These are phyloP conservation scores for Ophiostoma ulmi DNA, from an alignment of 2,329 filamentous ascomycete genomes.

Conservation along the genomic window DNA sequence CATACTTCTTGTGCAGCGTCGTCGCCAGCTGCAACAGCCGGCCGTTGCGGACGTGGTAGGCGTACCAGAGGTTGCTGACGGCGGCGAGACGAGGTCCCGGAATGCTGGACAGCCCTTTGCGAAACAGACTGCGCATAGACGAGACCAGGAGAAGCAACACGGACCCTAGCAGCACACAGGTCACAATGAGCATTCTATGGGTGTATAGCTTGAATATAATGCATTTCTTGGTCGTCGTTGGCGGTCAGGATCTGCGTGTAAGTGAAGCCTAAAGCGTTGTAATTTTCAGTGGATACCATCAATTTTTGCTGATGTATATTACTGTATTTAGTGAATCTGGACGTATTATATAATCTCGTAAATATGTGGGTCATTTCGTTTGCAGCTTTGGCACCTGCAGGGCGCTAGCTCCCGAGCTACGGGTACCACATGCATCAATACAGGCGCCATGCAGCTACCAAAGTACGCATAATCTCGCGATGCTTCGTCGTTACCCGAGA, in stretches of 20 bases:
- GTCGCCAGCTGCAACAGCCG: conserved; percentile 40
- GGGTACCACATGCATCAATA: neutral
- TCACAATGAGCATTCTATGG: conserved; percentile 17
- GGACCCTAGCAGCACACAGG: conserved; percentile 3
- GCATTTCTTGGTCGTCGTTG: neutral
- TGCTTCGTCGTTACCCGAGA: neutral
- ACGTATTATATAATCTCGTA: neutral
- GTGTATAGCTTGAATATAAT: neutral
- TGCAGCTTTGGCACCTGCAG: neutral
- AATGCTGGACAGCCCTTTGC: conserved; percentile 43
- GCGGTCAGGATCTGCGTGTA: neutral
- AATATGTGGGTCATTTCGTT: neutral
- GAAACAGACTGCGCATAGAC: conserved; percentile 37
- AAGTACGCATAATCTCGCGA: conserved; percentile 11
- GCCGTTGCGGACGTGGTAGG: conserved; percentile 43
- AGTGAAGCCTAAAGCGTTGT: conserved; percentile 8
- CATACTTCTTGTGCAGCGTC: conserved; percentile 44
- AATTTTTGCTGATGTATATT: neutral
- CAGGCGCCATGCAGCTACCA: neutral
- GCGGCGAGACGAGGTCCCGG: conserved; percentile 47
- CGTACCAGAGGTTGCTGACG: conserved; percentile 46
- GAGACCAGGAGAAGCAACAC: neutral
- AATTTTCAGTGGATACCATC: conserved; percentile 3
- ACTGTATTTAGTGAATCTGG: neutral
- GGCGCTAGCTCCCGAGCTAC: conserved; percentile 1